Evolutionary conservation across 495 filamentous ascomycete genomes (phyloP).

Genomic region (Lophiotrema nucula): DNA sequence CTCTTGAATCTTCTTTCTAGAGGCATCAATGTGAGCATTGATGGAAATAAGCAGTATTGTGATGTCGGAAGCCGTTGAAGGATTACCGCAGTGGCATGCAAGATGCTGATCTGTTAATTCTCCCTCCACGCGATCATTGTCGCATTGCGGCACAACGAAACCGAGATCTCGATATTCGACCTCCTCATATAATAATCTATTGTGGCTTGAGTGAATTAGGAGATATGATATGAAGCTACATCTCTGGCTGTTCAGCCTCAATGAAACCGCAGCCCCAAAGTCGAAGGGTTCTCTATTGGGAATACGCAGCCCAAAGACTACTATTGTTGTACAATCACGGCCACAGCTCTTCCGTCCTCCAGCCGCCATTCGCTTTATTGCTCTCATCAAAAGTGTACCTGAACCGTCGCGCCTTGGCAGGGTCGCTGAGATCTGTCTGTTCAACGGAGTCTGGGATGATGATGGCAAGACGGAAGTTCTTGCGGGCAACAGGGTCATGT

Average conservation of each 20-base stretch:
- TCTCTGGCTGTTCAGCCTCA: conserved; percentile 26
- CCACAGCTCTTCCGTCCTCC: conserved; percentile 81
- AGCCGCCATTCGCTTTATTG: conserved; percentile 49
- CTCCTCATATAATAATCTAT: conserved; percentile 8
- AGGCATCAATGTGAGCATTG: too few relatives aligned
- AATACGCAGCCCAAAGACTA: too few relatives aligned
- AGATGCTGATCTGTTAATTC: conserved; percentile 2
- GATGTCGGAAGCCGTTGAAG: too few relatives aligned
- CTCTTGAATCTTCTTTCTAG: too few relatives aligned
- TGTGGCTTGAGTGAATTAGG: conserved; percentile 11
- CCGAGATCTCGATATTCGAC: conserved; percentile 3
- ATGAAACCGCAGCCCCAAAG: too few relatives aligned
- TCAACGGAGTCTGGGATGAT: conserved; percentile 81
- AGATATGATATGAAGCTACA: too few relatives aligned
- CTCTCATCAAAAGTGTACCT: conserved; percentile 57
- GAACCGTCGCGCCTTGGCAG: conserved; percentile 63
- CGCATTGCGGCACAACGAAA: conserved; percentile 18
- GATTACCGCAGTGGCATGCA: too few relatives aligned
- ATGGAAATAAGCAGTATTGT: too few relatives aligned
- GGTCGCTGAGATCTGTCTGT: conserved; percentile 67
- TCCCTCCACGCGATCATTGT: conserved; percentile 20
- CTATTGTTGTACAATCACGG: conserved; percentile 47
- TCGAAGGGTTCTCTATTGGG: too few relatives aligned
- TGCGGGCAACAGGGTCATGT: conserved; percentile 64
- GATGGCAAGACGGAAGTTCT: conserved; percentile 82